phyloP scores from a whole-genome alignment of 345 rosid genomes.

The Bruguiera gymnorhiza region DNA sequence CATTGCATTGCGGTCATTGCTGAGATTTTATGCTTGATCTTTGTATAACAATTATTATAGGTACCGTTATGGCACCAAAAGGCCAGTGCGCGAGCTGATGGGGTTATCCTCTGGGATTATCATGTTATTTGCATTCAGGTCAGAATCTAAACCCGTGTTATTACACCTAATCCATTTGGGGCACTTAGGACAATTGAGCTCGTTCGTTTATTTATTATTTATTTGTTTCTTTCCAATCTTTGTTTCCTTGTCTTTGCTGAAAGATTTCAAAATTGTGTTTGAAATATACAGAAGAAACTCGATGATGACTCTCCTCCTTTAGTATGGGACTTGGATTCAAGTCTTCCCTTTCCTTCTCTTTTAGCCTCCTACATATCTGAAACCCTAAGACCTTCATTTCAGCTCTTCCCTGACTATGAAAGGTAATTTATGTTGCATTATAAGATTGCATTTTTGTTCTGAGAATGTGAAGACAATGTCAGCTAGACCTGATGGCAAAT shows the following conservation, averaged over 20 bases:
- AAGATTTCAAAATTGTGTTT: background rate
- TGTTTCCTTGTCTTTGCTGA: background rate
- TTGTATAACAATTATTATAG: conserved; percentile 29
- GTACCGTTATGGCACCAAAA: conserved; percentile 92
- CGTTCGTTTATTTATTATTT: background rate
- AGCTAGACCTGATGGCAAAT: background rate
- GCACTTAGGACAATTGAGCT: conserved; percentile 3
- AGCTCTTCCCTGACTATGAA: conserved; percentile 66
- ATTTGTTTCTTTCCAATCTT: background rate
- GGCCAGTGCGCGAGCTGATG: conserved; percentile 81
- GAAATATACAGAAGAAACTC: conserved; percentile 45
- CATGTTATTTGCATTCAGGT: conserved; percentile 87
- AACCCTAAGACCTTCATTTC: conserved; percentile 68
- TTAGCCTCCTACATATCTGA: conserved; percentile 56
- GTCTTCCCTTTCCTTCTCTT: conserved; percentile 74
- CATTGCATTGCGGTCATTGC: background rate
- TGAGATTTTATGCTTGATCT: background rate
- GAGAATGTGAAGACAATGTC: background rate
- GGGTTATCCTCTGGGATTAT: conserved; percentile 81
- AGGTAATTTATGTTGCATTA: conserved; percentile 36
- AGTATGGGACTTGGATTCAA: conserved; percentile 89
- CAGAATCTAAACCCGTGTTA: background rate
- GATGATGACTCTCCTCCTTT: conserved; percentile 38
- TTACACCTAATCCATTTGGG: background rate
- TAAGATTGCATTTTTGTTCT: background rate